Base-by-base conservation (phyloP, 371 early-diverging fungal species). In the Mucor piriformis region DNA sequence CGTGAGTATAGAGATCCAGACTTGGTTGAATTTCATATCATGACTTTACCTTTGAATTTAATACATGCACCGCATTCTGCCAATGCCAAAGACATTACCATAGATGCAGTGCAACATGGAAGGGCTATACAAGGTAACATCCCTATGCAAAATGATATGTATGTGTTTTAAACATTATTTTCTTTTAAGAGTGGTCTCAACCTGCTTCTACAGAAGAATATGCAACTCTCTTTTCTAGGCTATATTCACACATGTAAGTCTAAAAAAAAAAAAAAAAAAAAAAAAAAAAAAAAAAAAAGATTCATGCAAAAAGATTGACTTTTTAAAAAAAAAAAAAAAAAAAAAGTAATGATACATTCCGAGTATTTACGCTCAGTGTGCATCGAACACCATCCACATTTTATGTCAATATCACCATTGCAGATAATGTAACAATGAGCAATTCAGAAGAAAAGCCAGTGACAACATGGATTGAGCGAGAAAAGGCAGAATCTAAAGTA, bases 1-100 rank as follows among this genome's bases (percentile, higher is more conserved):
- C n/a, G n/a, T n/a, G n/a, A n/a, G n/a, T n/a, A n/a, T 43, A 79
- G 79, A 37, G 74, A 76, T 58, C 79, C 76, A 20, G 79, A 79
- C 59, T 18, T 48, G 15, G 70, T 70, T 46, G 64, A 70, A 38
- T 76, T 76, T 44, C 66, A 76, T 10, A 63, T 64, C 3, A 66
- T 67, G 40, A 40, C 65, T n/a, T 35, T 79, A 23, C 74, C 79
- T 24, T 5, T 25, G 12, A 42, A 52, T n/a, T 43, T 70, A 13
- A 64, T 46, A 1, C 16, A 54, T 5, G 27, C 57, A 15, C 72
- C 72, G 8, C 64, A 70, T 59, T 56, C 67, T 3, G 42, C 3
- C 2, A 18, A 42, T 42, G 16, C 42, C 3, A 49, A 16, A 11
- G 37, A 33, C n/a, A 32, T 57, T 3, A 46, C 61, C n/a, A 5